These are phyloP conservation scores for Evernia prunastri DNA, from an alignment of 495 filamentous ascomycete genomes.

Conservation along the genomic window DNA sequence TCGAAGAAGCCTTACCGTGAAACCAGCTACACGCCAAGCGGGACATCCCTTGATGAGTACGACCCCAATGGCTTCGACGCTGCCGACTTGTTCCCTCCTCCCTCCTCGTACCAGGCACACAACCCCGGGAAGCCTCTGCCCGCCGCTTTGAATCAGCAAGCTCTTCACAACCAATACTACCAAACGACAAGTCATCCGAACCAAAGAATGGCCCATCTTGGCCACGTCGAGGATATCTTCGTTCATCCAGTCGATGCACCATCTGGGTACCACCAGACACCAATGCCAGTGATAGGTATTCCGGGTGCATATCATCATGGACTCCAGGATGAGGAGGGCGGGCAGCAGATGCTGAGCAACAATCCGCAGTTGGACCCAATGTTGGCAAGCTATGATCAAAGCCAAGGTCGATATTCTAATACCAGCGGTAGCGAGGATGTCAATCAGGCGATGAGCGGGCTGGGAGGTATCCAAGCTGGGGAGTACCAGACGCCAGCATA, in stretches of 20 bases:
- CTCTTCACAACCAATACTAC: conserved; percentile 53
- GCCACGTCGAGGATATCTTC: conserved; percentile 44
- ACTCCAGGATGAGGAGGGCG: conserved; percentile 38
- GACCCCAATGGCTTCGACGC: conserved; percentile 16
- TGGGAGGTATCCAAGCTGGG: conserved; percentile 1
- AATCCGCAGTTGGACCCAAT: conserved; percentile 40
- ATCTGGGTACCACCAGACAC: conserved; percentile 24
- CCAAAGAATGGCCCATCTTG: conserved; percentile 34
- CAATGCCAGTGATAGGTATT: conserved; percentile 40
- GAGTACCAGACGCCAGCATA: conserved; percentile 8
- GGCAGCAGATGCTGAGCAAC: conserved; percentile 18
- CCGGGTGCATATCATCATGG: conserved; percentile 51
- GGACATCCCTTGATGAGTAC: conserved; percentile 22
- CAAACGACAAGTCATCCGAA: conserved; percentile 47
- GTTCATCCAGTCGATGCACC: conserved; percentile 42
- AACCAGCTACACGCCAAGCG: conserved; percentile 24
- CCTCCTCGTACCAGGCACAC: conserved; percentile 53
- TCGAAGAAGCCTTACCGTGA: conserved; percentile 17
- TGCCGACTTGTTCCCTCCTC: conserved; percentile 30
- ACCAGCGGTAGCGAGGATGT: conserved; percentile 12
- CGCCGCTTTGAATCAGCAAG: conserved; percentile 45
- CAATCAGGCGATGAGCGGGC: neutral
- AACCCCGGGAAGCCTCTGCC: conserved; percentile 58
- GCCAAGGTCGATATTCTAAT: conserved; percentile 1
- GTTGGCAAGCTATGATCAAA: conserved; percentile 23